Base-by-base conservation (phyloP, 805 yeast species). In the Clavispora santaluciae region DNA sequence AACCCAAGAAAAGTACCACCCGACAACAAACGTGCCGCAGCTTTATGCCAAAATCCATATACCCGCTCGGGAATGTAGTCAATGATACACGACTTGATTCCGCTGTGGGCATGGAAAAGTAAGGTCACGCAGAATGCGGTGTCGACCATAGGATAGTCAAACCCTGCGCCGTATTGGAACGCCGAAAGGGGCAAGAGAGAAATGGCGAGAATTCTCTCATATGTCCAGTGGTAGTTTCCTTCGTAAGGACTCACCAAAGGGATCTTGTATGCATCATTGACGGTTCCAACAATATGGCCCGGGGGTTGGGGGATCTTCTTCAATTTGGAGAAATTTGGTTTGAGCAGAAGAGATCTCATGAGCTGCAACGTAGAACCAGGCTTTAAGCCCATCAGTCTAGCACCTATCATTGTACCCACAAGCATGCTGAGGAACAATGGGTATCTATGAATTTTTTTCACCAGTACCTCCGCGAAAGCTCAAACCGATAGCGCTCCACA, bases 191-290 rank as follows among this genome's bases (percentile, higher is more conserved):
- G 99, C 18, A 88, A 74, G 60, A 90, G 68, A 9, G 82, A 78
- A 13, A 83, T 61, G 3, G 95, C 73, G 25, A 88, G 66, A 4
- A 78, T 55, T 52, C 86, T 78, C 72, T 91, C 99, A 54, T 82
- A 81, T n/a, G 86, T 70, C 99, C 99, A 91, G 70, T 90, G 98
- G 61, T 79, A 75, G 18, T 95, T 85, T 36, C 98, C 97, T 56
- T 88, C 90, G 38, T 71, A 57, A 49, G 72, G 77, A 55, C 76
- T 71, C 5, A 81, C 60, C 30, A 71, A 63, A 29, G 97, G 97
- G 12, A 78, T 68, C 24, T 69, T 66, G 55, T 74, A 84, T 12
- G 98, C 89, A 47, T 93, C 98, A 63, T 91, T 93, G 36, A 90
- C 95, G 6, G 90, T 80, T n/a, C 97, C 98, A 35, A 82, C 82